Percentiles rank a stretch among this genome's conserved stretches.
Evolutionary conservation across 2,329 filamentous ascomycete species (phyloP).

Genomic region (Fusarium transvaalense): DNA sequence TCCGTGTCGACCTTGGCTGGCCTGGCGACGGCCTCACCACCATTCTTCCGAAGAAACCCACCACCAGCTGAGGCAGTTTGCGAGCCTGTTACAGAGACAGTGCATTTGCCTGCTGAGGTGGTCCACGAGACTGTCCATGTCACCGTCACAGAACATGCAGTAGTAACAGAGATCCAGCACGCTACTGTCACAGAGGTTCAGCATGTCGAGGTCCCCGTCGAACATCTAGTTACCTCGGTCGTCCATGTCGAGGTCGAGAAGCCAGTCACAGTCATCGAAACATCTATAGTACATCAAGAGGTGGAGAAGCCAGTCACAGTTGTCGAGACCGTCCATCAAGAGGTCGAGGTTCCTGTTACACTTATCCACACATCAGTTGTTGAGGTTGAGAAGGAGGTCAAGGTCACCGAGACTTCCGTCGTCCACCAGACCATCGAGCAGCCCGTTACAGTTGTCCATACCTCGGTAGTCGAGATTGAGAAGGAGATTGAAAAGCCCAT

Average conservation of each 20-base stretch:
- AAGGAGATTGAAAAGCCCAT: constrained; percentile 22
- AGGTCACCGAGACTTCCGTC: constrained; percentile 13
- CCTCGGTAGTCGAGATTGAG: constrained; percentile 4
- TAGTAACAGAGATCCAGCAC: constrained; percentile 4
- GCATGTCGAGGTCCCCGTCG: constrained; percentile 14
- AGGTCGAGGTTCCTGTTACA: constrained; percentile 9
- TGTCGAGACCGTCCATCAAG: constrained; percentile 21
- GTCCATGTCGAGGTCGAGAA: constrained; percentile 19
- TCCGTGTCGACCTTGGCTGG: constrained; percentile 21
- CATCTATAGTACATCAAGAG: constrained; percentile 12
- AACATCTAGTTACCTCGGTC: constrained; percentile 16
- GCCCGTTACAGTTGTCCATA: constrained; percentile 15
- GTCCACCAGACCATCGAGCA: constrained; percentile 20
- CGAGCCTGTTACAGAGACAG: constrained; percentile 29
- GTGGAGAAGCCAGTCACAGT: constrained; percentile 24
- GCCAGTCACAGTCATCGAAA: constrained; percentile 15
- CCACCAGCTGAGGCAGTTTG: constrained; percentile 21
- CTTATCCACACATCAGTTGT: background rate
- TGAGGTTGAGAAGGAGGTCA: constrained; percentile 12
- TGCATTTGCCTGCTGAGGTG: constrained; percentile 20
- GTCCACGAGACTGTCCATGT: constrained; percentile 18
- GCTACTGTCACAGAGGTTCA: constrained; percentile 11
- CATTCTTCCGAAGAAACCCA: constrained; percentile 26
- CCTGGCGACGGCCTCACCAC: constrained; percentile 27
- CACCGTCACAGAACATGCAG: constrained; percentile 9